These are phyloP conservation scores for Fusarium sp. DNA, from an alignment of 2,329 filamentous ascomycete species.

Conservation along the genomic window DNA sequence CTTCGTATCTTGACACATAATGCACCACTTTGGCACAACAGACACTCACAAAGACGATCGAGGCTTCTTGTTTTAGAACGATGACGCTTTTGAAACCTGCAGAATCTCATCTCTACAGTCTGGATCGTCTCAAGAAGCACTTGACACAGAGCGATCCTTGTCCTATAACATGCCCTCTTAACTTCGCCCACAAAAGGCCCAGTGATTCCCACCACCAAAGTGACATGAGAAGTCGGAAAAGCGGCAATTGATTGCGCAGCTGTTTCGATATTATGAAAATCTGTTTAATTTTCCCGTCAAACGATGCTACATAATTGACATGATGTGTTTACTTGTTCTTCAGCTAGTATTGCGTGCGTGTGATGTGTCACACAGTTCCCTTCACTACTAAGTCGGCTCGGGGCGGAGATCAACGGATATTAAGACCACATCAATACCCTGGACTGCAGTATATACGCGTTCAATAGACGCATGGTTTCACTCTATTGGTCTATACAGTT, in stretches of 20 bases:
- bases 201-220: conserved; percentile 1
- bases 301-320: not conserved
- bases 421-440: not conserved
- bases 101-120: conserved; percentile 23
- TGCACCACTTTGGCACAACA: conserved; percentile 3
- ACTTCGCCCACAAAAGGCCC: conserved; percentile 11
- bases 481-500: not conserved
- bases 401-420: conserved; percentile 1
- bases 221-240: conserved; percentile 27
- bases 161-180: not conserved
- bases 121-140: conserved; percentile 32
- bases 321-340: not conserved
- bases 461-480: not conserved
- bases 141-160: conserved; percentile 24
- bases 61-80: conserved; percentile 23
- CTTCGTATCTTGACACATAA: not conserved
- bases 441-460: not conserved
- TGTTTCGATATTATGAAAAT: not conserved
- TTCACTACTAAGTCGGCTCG: not conserved
- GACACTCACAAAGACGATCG: not conserved
- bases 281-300: conserved; percentile 5
- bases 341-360: not conserved
- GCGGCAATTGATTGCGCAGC: conserved; percentile 3
- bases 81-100: conserved; percentile 25
- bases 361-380: not conserved